Evolutionary conservation across 176 grass and related monocot genomes (phyloP).

Genomic region (Rhynchospora tenuis): DNA sequence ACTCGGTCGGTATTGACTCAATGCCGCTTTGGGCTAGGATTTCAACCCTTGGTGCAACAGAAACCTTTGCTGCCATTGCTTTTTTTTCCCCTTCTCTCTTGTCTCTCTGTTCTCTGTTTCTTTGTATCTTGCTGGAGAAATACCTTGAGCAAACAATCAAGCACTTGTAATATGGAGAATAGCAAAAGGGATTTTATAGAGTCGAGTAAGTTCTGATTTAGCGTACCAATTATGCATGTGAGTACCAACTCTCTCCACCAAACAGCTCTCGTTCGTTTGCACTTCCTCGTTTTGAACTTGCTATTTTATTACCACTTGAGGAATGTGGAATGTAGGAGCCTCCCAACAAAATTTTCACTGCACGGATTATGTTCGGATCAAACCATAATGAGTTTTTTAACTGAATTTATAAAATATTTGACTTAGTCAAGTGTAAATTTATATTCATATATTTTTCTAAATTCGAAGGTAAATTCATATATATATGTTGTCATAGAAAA

Average conservation of each 20-base stretch:
- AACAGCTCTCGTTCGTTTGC: neutral
- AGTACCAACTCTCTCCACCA: slow-evolving; percentile 14
- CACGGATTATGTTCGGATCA: neutral
- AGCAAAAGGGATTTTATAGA: neutral
- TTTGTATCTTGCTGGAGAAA: neutral
- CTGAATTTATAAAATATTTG: neutral
- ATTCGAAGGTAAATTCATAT: neutral
- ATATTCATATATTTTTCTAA: neutral
- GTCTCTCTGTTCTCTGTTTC: neutral
- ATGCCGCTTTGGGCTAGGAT: slow-evolving; percentile 38
- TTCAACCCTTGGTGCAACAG: slow-evolving; percentile 41
- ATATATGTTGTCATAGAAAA: neutral
- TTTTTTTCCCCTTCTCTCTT: neutral
- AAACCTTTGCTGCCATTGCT: slow-evolving; percentile 5
- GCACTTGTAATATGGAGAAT: neutral
- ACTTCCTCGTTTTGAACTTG: neutral
- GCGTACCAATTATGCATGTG: slow-evolving; percentile 1
- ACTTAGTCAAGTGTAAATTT: neutral
- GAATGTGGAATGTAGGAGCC: neutral
- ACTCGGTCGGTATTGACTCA: slow-evolving; percentile 56
- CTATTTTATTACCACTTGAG: neutral
- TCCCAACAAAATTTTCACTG: neutral
- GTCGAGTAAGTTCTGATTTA: neutral
- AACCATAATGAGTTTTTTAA: neutral
- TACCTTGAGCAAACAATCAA: neutral